These are phyloP conservation scores for Phyllosticta citriasiana DNA, from an alignment of 2,329 filamentous ascomycete species.

Conservation along the genomic window DNA sequence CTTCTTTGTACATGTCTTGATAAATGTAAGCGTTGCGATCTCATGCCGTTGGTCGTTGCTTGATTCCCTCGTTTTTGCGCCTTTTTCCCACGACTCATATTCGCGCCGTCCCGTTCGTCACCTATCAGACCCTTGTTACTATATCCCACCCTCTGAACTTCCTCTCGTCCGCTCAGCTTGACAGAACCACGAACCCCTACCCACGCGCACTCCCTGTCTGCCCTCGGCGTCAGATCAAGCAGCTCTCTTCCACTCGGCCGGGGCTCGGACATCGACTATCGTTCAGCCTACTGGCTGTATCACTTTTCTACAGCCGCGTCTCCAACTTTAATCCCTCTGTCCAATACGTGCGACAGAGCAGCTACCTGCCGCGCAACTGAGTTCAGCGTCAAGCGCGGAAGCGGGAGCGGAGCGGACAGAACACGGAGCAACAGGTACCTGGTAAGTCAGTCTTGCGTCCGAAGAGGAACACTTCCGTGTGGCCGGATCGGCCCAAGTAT, in stretches of 20 bases:
- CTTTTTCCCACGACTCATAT: background rate
- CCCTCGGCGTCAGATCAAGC: background rate
- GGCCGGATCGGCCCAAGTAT: background rate
- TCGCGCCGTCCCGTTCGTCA: background rate
- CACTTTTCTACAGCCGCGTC: background rate
- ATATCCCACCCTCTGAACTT: constrained; percentile 1
- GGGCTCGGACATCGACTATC: background rate
- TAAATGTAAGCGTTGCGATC: background rate
- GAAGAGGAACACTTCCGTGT: background rate
- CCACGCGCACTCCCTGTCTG: background rate
- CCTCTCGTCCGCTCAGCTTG: constrained; percentile 10
- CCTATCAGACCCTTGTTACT: background rate
- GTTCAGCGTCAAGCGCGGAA: background rate
- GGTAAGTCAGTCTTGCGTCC: background rate
- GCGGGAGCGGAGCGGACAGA: background rate
- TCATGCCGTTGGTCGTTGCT: background rate
- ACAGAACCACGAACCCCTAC: background rate
- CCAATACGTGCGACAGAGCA: background rate
- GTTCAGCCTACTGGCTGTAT: background rate
- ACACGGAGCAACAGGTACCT: background rate
- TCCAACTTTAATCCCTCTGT: background rate
- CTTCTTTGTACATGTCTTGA: background rate
- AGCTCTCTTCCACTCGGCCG: background rate
- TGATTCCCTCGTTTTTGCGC: background rate
- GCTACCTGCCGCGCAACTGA: background rate